Evolutionary conservation across 345 rosid genomes (phyloP).

Genomic region (Crucihimalaya himalaica): DNA sequence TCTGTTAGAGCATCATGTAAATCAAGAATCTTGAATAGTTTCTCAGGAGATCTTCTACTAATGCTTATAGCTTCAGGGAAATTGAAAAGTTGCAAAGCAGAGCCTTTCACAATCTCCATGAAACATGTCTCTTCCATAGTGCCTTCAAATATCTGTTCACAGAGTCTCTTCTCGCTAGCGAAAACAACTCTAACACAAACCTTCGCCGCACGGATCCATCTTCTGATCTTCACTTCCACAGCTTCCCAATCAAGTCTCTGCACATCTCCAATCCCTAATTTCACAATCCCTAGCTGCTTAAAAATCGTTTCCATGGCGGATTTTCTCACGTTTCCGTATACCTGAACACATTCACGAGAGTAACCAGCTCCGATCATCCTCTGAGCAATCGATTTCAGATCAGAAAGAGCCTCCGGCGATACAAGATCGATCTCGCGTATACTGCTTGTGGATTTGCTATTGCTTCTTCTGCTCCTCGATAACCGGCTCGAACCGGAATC

Average conservation of each 20-base stretch:
- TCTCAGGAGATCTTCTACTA: conserved; percentile 90
- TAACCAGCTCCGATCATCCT: conserved; percentile 41
- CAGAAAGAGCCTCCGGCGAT: conserved; percentile 36
- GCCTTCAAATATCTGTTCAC: conserved; percentile 70
- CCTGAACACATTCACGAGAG: conserved; percentile 44
- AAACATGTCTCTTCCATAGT: conserved; percentile 74
- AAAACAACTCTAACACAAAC: conserved; percentile 73
- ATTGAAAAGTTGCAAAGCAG: conserved; percentile 77
- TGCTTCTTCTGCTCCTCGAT: conserved; percentile 37
- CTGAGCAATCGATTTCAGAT: conserved; percentile 34
- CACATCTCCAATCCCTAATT: conserved; percentile 82
- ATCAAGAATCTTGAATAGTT: conserved; percentile 88
- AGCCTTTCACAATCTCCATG: conserved; percentile 83
- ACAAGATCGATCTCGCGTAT: conserved; percentile 43
- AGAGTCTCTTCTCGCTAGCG: conserved; percentile 82
- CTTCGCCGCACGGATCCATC: conserved; percentile 92
- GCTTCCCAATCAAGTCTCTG: conserved; percentile 84
- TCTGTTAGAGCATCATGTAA: conserved; percentile 80
- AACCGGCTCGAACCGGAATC: conserved; percentile 40
- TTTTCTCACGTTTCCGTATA: conserved; percentile 76
- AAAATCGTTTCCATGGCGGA: conserved; percentile 74
- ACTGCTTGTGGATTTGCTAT: conserved; percentile 33
- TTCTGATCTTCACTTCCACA: conserved; percentile 73
- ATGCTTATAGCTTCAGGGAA: conserved; percentile 96
- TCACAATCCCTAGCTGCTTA: conserved; percentile 73